A percentile compares a stretch with the other conserved stretches of the same genome.
These are phyloP conservation scores for Henningerozyma blattae DNA, from an alignment of 805 yeast species.

Conservation along the genomic window DNA sequence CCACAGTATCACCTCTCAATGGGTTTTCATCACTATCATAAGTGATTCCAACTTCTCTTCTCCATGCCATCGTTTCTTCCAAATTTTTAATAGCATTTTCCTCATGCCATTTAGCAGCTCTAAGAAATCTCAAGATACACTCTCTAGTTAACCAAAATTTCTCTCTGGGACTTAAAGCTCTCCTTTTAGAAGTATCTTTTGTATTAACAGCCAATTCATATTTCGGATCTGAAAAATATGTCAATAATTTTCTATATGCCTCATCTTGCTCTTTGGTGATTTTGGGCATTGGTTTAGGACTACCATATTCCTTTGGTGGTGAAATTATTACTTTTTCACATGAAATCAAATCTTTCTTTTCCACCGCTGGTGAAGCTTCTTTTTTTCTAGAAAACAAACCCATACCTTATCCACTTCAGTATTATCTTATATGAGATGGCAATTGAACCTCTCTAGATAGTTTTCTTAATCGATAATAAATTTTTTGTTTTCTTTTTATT, in stretches of 20 bases:
- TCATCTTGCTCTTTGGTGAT: constrained; percentile 10
- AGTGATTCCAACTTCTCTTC: constrained; percentile 38
- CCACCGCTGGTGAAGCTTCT: constrained; percentile 2
- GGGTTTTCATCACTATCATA: constrained; percentile 24
- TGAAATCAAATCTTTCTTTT: constrained; percentile 12
- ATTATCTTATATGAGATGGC: too few species aligned
- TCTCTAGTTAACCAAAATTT: constrained; percentile 34
- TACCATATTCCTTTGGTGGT: constrained; percentile 16
- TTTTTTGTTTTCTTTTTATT: too few species aligned
- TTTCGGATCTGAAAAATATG: constrained; percentile 11
- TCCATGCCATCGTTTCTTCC: constrained; percentile 39
- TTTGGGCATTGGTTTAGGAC: constrained; percentile 7
- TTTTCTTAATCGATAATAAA: too few species aligned
- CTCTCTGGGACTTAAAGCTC: constrained; percentile 25
- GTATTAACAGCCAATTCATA: constrained; percentile 17
- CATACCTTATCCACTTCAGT: constrained; percentile 8
- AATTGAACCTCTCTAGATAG: too few species aligned
- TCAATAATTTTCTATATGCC: constrained; percentile 10
- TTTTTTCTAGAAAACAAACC: constrained; percentile 18
- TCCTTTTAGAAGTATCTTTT: constrained; percentile 28
- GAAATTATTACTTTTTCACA: constrained; percentile 11
- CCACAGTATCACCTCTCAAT: constrained; percentile 31
- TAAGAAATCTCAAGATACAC: constrained; percentile 38
- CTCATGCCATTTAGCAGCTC: constrained; percentile 41
- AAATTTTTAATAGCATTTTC: constrained; percentile 33